phyloP scores from a whole-genome alignment of 352 stramenopile genomes.

The Globisporangium recalcitrans region DNA sequence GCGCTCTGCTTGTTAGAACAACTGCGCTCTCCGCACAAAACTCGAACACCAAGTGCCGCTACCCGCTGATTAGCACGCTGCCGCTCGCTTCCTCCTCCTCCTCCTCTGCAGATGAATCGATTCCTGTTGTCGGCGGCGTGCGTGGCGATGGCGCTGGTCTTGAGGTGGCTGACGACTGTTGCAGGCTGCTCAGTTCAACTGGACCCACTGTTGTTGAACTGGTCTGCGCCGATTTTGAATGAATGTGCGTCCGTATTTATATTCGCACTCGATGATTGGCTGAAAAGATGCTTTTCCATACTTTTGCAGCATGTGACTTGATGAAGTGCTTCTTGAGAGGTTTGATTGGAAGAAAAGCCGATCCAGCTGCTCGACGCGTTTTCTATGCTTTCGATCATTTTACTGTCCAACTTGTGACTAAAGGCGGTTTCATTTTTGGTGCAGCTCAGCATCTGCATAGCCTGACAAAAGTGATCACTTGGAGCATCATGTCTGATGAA shows the following conservation, averaged over 20 bases:
- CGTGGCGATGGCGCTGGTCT: neutral
- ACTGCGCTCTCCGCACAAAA: neutral
- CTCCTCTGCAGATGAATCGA: neutral
- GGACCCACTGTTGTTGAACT: constrained; percentile 3
- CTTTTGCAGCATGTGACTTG: neutral
- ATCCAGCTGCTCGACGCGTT: neutral
- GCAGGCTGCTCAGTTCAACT: neutral
- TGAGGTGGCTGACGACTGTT: neutral
- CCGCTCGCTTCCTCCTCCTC: too few species aligned
- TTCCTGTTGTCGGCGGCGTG: neutral
- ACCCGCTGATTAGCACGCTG: neutral
- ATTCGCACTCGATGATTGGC: neutral
- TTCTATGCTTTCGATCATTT: neutral
- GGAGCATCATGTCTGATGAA: too few species aligned
- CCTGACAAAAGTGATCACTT: too few species aligned
- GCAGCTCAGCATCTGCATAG: too few species aligned
- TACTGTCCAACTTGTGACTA: too few species aligned
- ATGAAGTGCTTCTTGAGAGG: neutral
- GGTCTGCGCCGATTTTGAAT: neutral
- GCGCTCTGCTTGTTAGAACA: neutral
- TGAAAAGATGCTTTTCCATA: neutral
- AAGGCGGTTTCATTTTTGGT: too few species aligned
- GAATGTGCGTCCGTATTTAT: neutral
- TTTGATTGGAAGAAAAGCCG: neutral
- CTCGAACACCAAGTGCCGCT: constrained; percentile 1